Evolutionary conservation across 441 rosid genomes (phyloP).

Genomic region (Populus hybrid): DNA sequence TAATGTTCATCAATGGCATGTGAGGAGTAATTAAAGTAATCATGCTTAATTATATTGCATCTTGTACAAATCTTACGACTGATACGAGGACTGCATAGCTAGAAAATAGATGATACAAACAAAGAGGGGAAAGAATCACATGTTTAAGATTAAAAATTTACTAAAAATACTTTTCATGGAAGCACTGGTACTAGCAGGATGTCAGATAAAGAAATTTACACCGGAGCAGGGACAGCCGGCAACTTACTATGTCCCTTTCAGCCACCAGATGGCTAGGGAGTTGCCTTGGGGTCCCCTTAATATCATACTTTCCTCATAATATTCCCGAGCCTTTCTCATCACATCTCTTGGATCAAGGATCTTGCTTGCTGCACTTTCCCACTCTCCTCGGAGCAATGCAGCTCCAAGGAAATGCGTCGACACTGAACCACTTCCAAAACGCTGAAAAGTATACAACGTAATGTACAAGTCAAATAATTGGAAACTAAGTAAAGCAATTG

Average conservation of each 20-base stretch:
- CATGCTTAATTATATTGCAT: background rate
- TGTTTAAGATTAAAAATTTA: background rate
- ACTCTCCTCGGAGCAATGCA: slow-evolving; percentile 83
- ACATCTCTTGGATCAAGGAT: slow-evolving; percentile 72
- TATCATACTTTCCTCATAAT: slow-evolving; percentile 74
- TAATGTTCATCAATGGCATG: background rate
- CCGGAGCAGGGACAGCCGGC: slow-evolving; percentile 10
- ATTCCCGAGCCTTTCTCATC: slow-evolving; percentile 25
- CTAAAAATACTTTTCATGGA: background rate
- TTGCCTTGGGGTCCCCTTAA: slow-evolving; percentile 85
- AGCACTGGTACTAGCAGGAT: background rate
- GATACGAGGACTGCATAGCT: background rate
- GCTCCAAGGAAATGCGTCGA: slow-evolving; percentile 94
- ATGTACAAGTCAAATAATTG: slow-evolving; percentile 8
- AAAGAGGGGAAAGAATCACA: background rate
- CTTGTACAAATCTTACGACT: background rate
- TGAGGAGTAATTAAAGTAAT: background rate
- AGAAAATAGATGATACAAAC: background rate
- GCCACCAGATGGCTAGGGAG: slow-evolving; percentile 84
- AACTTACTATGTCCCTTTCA: slow-evolving; percentile 81
- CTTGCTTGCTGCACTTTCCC: slow-evolving; percentile 76
- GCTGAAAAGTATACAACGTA: slow-evolving; percentile 42
- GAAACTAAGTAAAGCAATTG: background rate
- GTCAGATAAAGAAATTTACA: background rate
- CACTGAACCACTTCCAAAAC: slow-evolving; percentile 96